Evolutionary conservation across 2,329 filamentous ascomycete species (phyloP), one percentile per base, ranked within the genome.

Genomic region (Teratosphaeria destructans): DNA sequence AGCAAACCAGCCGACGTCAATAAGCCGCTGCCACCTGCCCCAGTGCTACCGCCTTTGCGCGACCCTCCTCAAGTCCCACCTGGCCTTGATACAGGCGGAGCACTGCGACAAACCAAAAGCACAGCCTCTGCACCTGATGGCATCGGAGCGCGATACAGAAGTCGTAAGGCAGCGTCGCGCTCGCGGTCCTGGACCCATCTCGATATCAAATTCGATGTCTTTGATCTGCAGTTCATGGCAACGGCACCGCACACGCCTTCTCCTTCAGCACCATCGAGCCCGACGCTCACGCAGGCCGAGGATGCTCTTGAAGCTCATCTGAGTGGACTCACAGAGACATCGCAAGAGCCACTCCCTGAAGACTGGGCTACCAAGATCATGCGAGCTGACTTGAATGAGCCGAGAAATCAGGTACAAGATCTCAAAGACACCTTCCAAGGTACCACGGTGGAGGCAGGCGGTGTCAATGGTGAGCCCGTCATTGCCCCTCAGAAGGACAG

Each of bases 211-310:
- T 49, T 63, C 19, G 58, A 63, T 39, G n/a, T 43, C 10, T 54
- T 61, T 19, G 60, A 64, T 55, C 37, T 37, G 14, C 58, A 62
- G 26, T 62, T 63, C 54, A 60, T 60, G 52, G 29, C 54, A 26
- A 55, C 49, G 19, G 60, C 60, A n/a, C 60, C 60, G 34, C 59
- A 57, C 37, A 55, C 55, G 35, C 55, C 59, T 3, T 49, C 57
- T 49, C 52, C 58, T 16, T 62, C 66, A n/a, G 62, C 61, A 27
- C 47, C 63, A 34, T 58, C 57, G 19, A 79, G 75, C 59, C 77
- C 77, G n/a, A 78, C 77, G 0, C 67, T 78, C 55, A 79, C 76
- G 61, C 74, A 80, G 65, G 77, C 76, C 10, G 76, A 76, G 63
- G 64, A 71, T 12, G 76, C 76, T 32, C 62, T 74, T 39, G 63